Percentiles rank a stretch among this genome's conserved stretches.
These are phyloP conservation scores for Diversispora eburnea DNA, from an alignment of 192 early-diverging fungal species.

Conservation along the genomic window DNA sequence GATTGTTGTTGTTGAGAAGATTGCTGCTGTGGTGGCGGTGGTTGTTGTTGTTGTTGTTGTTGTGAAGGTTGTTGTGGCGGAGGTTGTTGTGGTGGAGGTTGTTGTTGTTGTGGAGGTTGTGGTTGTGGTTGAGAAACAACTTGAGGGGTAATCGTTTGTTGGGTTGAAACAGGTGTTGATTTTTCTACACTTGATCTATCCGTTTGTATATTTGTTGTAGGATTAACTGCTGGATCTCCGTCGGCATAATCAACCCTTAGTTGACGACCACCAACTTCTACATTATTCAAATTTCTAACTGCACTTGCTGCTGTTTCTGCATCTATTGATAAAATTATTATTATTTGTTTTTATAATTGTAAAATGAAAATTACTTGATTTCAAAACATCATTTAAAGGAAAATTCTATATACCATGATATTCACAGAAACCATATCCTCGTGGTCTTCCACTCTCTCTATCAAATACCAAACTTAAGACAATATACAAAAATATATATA, in stretches of 20 bases:
- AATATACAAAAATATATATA: not conserved
- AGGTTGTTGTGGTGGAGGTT: not conserved
- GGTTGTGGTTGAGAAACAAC: no score
- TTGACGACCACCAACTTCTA: conserved; percentile 83
- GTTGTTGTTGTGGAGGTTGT: not conserved
- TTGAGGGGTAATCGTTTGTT: not conserved
- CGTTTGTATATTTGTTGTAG: not conserved
- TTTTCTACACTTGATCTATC: not conserved
- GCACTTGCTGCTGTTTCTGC: conserved; percentile 90
- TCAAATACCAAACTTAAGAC: conserved; percentile 82
- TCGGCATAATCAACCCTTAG: conserved; percentile 94
- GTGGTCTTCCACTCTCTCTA: conserved; percentile 77
- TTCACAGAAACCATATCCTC: conserved; percentile 95
- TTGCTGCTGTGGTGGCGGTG: not conserved
- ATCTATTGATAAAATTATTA: conserved; percentile 47
- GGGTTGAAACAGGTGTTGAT: not conserved
- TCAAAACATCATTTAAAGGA: not conserved
- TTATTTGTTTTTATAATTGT: no score
- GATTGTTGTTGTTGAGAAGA: not conserved
- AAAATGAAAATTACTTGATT: conserved; percentile 16
- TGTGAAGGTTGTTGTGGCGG: not conserved
- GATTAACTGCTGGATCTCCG: conserved; percentile 51
- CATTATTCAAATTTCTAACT: conserved; percentile 87
- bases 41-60: not conserved
- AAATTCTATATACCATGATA: conserved; percentile 56